Conservation (phyloP, 2,329 filamentous ascomycete genomes). For the Coniochaeta ligniaria region DNA sequence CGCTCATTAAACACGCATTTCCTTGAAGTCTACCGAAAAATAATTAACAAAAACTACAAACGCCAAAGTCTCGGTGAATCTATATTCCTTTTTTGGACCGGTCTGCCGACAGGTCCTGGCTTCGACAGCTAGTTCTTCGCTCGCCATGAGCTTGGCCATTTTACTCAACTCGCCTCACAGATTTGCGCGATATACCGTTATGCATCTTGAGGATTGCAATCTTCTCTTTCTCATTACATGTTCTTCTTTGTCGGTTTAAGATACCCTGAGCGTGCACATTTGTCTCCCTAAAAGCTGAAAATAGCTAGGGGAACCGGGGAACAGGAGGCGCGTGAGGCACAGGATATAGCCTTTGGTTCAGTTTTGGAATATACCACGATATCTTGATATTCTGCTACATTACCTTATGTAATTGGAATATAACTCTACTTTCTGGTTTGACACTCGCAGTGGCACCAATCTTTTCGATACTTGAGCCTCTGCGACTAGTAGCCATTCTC, state of each 20-base stretch:
- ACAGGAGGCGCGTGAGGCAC: not conserved
- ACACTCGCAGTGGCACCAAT: not conserved
- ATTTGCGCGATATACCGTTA: not conserved
- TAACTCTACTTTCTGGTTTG: not conserved
- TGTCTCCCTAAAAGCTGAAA: not conserved
- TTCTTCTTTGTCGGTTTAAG: not conserved
- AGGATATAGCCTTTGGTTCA: not conserved
- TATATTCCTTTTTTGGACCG: not conserved
- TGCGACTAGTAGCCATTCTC: too few relatives aligned
- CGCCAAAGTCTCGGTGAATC: not conserved
- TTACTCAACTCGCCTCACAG: not conserved
- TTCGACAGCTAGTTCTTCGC: not conserved
- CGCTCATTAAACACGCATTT: conserved; percentile 5
- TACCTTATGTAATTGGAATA: not conserved
- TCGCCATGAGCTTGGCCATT: not conserved
- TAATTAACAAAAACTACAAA: not conserved
- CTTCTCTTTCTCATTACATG: not conserved
- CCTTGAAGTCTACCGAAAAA: not conserved
- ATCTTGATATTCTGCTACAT: not conserved
- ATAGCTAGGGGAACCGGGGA: not conserved
- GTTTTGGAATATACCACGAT: not conserved
- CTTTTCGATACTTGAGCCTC: too few relatives aligned
- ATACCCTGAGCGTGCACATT: not conserved
- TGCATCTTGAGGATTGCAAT: not conserved
- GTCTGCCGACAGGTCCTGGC: not conserved